A percentile compares a stretch with the other conserved stretches of the same genome.
Evolutionary conservation across 305 asterid species (phyloP).

Genomic region (Solanum chacoense): DNA sequence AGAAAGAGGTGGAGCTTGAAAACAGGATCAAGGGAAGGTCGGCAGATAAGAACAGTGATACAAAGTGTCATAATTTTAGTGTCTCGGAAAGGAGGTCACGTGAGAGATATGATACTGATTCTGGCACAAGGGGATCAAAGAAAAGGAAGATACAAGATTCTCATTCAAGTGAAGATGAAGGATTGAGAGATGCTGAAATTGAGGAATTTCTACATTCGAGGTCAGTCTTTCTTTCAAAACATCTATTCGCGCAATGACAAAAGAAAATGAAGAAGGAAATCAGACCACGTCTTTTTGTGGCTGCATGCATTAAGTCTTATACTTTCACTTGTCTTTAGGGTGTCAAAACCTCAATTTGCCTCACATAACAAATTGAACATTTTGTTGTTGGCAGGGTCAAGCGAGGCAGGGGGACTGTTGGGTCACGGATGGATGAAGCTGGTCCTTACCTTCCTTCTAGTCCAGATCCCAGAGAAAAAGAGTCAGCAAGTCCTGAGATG

Average conservation of each 20-base stretch:
- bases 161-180: conserved; percentile 31
- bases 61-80: conserved; percentile 19
- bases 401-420: conserved; percentile 92
- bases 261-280: background rate
- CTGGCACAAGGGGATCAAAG: conserved; percentile 29
- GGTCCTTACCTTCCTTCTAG: conserved; percentile 67
- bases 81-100: conserved; percentile 22
- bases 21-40: conserved; percentile 30
- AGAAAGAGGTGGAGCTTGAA: conserved; percentile 75
- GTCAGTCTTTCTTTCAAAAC: conserved; percentile 20
- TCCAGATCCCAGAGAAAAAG: conserved; percentile 21
- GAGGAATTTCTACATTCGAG: conserved; percentile 69
- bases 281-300: background rate
- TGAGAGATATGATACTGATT: conserved; percentile 26
- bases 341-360: background rate
- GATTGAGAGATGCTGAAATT: conserved; percentile 66
- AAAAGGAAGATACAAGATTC: conserved; percentile 26
- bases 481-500: conserved; percentile 9
- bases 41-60: conserved; percentile 21
- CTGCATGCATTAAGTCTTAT: background rate
- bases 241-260: background rate
- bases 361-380: background rate
- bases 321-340: background rate
- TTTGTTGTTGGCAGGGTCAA: conserved; percentile 39
- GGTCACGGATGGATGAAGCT: conserved; percentile 93